Percentiles rank a stretch among this genome's conserved stretches.
Evolutionary conservation across 352 stramenopile species (phyloP).

Genomic region (Globisporangium uncinulatum): DNA sequence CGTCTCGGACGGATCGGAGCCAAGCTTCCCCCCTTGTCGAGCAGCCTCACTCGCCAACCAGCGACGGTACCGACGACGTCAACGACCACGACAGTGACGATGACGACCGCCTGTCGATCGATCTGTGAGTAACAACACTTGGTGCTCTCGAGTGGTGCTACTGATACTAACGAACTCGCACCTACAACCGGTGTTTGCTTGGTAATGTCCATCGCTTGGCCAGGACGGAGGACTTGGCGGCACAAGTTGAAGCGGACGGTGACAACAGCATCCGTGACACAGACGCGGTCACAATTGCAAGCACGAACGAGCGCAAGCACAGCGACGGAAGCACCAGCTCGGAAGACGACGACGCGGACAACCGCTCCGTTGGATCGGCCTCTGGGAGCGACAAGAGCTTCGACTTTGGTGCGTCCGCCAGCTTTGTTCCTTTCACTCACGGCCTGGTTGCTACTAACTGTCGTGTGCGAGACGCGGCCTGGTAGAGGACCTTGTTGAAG

Average conservation of each 20-base stretch:
- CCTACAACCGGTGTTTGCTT: not conserved
- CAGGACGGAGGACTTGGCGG: conserved; percentile 28
- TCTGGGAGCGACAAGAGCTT: conserved; percentile 25
- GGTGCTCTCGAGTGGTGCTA: not conserved
- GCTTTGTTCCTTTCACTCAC: not conserved
- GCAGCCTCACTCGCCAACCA: not conserved
- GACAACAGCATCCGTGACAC: not conserved
- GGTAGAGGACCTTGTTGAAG: conserved; percentile 34
- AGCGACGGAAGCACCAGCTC: not conserved
- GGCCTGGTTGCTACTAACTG: no score
- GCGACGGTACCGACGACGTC: not conserved
- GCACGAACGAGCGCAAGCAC: conserved; percentile 1
- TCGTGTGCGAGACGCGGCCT: no score
- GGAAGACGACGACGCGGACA: not conserved
- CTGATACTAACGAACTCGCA: not conserved
- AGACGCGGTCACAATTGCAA: no score
- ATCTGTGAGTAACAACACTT: conserved; percentile 35
- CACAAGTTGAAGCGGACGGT: not conserved
- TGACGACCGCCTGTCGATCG: conserved; percentile 43
- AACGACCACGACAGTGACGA: not conserved
- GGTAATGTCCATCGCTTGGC: conserved; percentile 1
- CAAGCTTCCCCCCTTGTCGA: not conserved
- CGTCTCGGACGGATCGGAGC: not conserved
- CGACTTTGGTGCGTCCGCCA: conserved; percentile 37
- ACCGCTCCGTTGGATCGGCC: not conserved